Percentiles rank a stretch among this genome's conserved stretches.
Conservation (phyloP, 139 green algal species). For the Chlorella sp. region DNA sequence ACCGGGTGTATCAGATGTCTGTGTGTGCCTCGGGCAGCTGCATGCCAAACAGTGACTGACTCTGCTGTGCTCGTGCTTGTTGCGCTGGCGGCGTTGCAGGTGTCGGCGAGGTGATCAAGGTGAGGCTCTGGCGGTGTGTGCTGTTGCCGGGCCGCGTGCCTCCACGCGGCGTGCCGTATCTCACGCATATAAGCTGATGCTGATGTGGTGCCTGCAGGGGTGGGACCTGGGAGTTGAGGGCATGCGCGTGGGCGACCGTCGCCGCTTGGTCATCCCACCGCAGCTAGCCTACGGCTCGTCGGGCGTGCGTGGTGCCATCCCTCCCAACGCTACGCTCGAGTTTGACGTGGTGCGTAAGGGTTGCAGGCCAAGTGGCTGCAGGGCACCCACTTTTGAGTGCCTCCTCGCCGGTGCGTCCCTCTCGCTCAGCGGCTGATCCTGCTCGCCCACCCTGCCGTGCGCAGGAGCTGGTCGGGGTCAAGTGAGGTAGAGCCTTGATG, state of each 20-base stretch:
- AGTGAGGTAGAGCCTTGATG: too few relatives aligned
- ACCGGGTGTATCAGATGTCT: not conserved
- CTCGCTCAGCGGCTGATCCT: too few relatives aligned
- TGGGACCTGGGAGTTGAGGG: constrained; percentile 44
- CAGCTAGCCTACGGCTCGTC: constrained; percentile 56
- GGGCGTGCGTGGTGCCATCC: constrained; percentile 64
- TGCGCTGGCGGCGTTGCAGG: constrained; percentile 19
- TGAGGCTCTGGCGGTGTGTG: constrained; percentile 14
- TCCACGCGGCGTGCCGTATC: too few relatives aligned
- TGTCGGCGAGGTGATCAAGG: constrained; percentile 64
- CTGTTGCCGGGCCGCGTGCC: too few relatives aligned
- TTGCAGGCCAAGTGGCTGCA: too few relatives aligned
- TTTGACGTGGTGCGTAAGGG: constrained; percentile 78
- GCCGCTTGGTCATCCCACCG: constrained; percentile 59
- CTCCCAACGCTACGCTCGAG: constrained; percentile 61
- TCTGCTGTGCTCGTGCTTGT: not conserved
- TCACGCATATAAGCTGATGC: too few relatives aligned
- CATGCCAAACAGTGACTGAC: not conserved
- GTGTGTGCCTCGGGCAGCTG: not conserved
- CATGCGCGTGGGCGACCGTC: constrained; percentile 91
- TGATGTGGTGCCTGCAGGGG: constrained; percentile 10
- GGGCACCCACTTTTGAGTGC: too few relatives aligned
- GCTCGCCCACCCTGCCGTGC: too few relatives aligned
- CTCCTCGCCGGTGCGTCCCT: too few relatives aligned
- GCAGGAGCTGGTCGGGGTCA: too few relatives aligned